phyloP scores from a whole-genome alignment of 73 alveolate genomes.

The Symbiodinium natans region DNA sequence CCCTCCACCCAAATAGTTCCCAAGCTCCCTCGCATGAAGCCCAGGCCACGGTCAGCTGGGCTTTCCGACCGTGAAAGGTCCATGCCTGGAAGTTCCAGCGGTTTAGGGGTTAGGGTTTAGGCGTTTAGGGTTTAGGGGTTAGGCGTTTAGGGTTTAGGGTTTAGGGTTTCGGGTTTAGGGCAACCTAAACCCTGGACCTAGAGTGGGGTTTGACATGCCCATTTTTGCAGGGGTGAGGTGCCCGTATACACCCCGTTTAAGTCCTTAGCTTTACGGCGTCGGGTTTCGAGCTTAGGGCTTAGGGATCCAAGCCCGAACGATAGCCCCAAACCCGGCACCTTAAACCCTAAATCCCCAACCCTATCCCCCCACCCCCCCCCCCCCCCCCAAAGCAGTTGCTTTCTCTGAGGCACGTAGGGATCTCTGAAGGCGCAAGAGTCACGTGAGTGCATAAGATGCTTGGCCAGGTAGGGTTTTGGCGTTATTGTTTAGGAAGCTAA shows the following conservation, averaged over 20 bases:
- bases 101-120: neutral
- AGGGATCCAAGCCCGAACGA: too few species aligned
- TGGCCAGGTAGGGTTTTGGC: too few species aligned
- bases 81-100: neutral
- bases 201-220: neutral
- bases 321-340: too few species aligned
- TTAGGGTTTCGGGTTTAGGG: neutral
- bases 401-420: too few species aligned
- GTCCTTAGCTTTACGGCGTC: too few species aligned
- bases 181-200: neutral
- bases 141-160: neutral
- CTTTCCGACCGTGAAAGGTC: slow-evolving; percentile 60
- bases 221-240: neutral
- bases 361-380: too few species aligned
- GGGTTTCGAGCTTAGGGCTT: too few species aligned
- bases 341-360: too few species aligned
- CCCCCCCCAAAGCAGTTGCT: too few species aligned
- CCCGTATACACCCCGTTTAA: neutral
- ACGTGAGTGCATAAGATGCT: too few species aligned
- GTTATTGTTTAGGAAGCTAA: too few species aligned
- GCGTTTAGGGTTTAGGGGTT: neutral
- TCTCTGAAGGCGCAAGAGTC: too few species aligned
- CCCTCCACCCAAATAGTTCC: neutral
- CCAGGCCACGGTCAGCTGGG: slow-evolving; percentile 82
- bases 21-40: neutral